Evolutionary conservation across 2,329 filamentous ascomycete species (phyloP), one percentile per base, ranked within the genome.

Genomic region (Thielaviopsis musarum): DNA sequence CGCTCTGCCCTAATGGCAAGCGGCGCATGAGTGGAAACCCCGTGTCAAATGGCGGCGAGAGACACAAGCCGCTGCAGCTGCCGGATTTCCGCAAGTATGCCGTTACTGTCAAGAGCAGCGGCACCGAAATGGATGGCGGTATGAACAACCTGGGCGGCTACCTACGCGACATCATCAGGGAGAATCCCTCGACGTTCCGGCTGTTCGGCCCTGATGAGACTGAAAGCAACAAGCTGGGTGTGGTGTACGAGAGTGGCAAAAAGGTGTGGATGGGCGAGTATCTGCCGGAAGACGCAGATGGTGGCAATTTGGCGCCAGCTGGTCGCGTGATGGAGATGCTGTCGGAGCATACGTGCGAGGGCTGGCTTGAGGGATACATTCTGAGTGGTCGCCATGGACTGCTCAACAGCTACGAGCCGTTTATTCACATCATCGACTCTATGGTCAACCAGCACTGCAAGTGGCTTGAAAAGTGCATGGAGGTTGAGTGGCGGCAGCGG

Each of bases 381-480:
- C 75, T 91, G 2, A 87, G 81, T 59, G 87, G 87, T 28, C 79
- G 87, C 5, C 86, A 90, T 64, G 86, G 87, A 13, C 69, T 91
- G 61, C 77, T 91, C 61, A 90, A 89, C 76, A 86, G 82, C 67
- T 91, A 91, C 71, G 87, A 91, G 69, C 85, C 86, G 0, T 91
- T 91, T 67, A 87, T 90, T 61, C 85, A 90, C 67, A 81, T 91
- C 66, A 88, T 91, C 65, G 85, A 90, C 70, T 88, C 84, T 1
- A 91, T 91, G 86, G 86, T 91, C 62, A 89, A 88, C 69, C 86
- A 88, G 73, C 86, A 91, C 72, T 88, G 85, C 74, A 91, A 91
- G 70, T 90, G 86, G 86, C 78, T 90, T 56, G 86, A 91, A 69
- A 91, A 90, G 72, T 87, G 82, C 64, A 74, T 83, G n/a, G 86